Conservation (phyloP, 257 asterid species). For the Solanum virginianum region DNA sequence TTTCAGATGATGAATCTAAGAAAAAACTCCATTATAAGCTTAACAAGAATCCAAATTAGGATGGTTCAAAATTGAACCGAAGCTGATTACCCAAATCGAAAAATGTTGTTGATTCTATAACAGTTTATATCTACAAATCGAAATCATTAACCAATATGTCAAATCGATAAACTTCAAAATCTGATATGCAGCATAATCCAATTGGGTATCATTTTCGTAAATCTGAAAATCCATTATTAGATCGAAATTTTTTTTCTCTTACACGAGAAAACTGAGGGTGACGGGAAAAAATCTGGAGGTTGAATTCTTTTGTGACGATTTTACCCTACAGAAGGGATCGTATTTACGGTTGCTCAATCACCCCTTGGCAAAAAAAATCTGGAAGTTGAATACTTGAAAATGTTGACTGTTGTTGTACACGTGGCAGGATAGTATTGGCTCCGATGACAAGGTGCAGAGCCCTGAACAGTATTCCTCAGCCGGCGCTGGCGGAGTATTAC, state of each 20-base stretch:
- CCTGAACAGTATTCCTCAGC: conserved; percentile 40
- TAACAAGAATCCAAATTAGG: not conserved
- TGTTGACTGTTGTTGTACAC: not conserved
- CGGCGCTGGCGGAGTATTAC: conserved; percentile 64
- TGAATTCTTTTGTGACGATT: not conserved
- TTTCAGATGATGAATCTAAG: not conserved
- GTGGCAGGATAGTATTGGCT: conserved; percentile 73
- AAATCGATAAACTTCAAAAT: not conserved
- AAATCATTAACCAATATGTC: too few relatives aligned
- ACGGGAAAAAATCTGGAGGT: not conserved
- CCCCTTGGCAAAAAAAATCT: too few relatives aligned
- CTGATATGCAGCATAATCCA: too few relatives aligned
- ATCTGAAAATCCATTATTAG: not conserved
- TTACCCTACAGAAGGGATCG: not conserved
- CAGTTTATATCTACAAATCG: too few relatives aligned
- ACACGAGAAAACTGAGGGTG: too few relatives aligned
- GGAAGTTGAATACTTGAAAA: too few relatives aligned
- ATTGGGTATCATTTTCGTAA: not conserved
- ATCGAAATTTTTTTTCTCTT: too few relatives aligned
- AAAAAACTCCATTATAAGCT: not conserved
- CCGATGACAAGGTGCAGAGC: conserved; percentile 98
- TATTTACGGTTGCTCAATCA: not conserved
- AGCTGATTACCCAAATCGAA: too few relatives aligned
- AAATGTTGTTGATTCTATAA: too few relatives aligned
- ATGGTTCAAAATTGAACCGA: too few relatives aligned